phyloP scores from a whole-genome alignment of 2,329 filamentous ascomycete species.

The Dissoconium aciculare region DNA sequence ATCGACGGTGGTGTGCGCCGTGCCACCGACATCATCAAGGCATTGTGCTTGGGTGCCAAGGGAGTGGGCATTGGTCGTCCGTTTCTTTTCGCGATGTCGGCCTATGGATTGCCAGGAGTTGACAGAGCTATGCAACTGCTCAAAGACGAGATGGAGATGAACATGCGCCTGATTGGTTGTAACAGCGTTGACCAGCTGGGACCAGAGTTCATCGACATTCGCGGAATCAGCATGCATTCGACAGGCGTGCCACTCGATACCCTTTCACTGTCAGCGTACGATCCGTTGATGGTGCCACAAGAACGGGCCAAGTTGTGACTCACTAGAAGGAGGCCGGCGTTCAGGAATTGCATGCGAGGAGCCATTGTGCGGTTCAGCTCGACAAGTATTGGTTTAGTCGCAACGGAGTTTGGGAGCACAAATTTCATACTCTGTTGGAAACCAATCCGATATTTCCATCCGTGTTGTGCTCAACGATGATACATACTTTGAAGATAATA shows the following conservation, averaged over 20 bases:
- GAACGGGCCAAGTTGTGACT: slow-evolving; percentile 17
- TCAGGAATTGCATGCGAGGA: no score
- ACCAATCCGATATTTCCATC: no score
- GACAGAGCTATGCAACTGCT: slow-evolving; percentile 67
- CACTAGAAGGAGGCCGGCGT: no score
- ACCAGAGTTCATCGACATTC: slow-evolving; percentile 63
- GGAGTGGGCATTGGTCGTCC: slow-evolving; percentile 89
- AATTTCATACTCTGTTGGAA: no score
- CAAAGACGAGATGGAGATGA: slow-evolving; percentile 93
- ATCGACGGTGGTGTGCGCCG: slow-evolving; percentile 82
- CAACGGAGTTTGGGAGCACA: no score
- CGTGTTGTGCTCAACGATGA: no score
- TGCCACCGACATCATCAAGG: slow-evolving; percentile 90
- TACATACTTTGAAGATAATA: no score
- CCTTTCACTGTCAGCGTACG: slow-evolving; percentile 42
- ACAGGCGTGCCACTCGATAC: slow-evolving; percentile 47
- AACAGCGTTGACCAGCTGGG: slow-evolving; percentile 61
- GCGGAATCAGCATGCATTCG: slow-evolving; percentile 50
- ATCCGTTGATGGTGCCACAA: slow-evolving; percentile 31
- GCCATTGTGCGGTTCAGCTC: no score
- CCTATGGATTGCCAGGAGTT: slow-evolving; percentile 76
- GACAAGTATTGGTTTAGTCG: no score
- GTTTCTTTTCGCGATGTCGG: slow-evolving; percentile 91
- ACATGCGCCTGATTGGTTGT: slow-evolving; percentile 85
- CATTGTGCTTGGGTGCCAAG: slow-evolving; percentile 76